phyloP scores from a whole-genome alignment of 2,329 filamentous ascomycete genomes.

The Monilinia vaccinii-corymbosi region DNA sequence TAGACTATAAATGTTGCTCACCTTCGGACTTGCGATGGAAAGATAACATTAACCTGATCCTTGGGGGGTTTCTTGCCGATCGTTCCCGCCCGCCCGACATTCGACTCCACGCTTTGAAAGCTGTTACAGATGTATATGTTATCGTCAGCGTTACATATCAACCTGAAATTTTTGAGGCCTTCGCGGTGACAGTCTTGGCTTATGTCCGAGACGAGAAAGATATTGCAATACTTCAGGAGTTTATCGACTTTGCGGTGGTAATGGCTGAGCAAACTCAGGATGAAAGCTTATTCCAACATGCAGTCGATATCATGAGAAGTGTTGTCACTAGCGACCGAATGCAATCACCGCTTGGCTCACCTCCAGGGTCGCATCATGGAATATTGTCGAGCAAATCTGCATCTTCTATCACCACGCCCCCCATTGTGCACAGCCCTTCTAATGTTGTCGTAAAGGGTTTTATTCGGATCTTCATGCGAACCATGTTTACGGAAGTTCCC shows the following conservation, averaged over 20 bases:
- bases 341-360: constrained; percentile 33
- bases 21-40: constrained; percentile 64
- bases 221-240: constrained; percentile 51
- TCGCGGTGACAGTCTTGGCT: constrained; percentile 53
- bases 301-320: constrained; percentile 43
- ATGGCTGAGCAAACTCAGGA: constrained; percentile 51
- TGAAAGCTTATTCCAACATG: constrained; percentile 48
- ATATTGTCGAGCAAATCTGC: constrained; percentile 17
- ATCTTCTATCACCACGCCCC: constrained; percentile 11
- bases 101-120: constrained; percentile 52
- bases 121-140: constrained; percentile 42
- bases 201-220: constrained; percentile 56
- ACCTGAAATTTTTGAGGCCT: constrained; percentile 45
- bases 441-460: constrained; percentile 66
- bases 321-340: constrained; percentile 41
- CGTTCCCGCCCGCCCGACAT: constrained; percentile 50
- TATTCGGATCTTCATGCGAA: constrained; percentile 66
- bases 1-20: constrained; percentile 60
- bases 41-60: constrained; percentile 49
- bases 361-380: constrained; percentile 22
- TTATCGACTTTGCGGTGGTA: constrained; percentile 55
- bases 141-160: constrained; percentile 43
- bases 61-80: constrained; percentile 56
- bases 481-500: constrained; percentile 54
- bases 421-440: constrained; percentile 41